Base-by-base conservation (phyloP, 345 rosid species). In the Eucalyptus cloeziana region DNA sequence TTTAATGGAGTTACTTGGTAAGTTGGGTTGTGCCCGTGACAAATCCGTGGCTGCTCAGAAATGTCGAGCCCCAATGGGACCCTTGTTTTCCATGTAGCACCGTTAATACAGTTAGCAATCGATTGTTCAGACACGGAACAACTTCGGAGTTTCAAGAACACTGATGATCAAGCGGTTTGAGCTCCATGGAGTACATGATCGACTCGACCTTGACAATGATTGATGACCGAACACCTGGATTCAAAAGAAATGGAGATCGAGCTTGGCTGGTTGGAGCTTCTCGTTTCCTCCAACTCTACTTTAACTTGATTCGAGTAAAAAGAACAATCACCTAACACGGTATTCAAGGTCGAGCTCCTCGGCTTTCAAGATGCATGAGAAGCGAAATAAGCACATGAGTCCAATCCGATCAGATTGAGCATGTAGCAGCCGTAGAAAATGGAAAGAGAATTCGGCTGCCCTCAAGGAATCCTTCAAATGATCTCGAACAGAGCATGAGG, bases 181-280 rank as follows among this genome's bases (percentile, higher is more conserved):
- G 64, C 14, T 25, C 14, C 7, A 58, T 10, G 7, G n/a, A 58
- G 2, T 58, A 58, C 64, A 58, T 2, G 30, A 58, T 25, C 4
- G 30, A 58, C 4, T 58, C 14, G 64, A 58, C 21, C 30, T 0
- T 10, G 5, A 25, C 1, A 25, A 1, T 58, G 0, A 58, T 10
- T 10, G 30, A 24, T 24, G 64, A 58, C 7, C n/a, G 4, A 24
- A 58, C 30, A 25, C 64, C 30, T 58, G n/a, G 64, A 58, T 24
- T 24, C 13, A 10, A 58, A 58, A 24, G 30, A 58, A 14, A 58
- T 58, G 64, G 30, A 58, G n/a, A 8, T 62, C 8, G 7, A 62
- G 69, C 33, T 27, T 4, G 69, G 31, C 7, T 60, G 16, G 0
- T 1, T 30, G 12, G 69, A 30, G 31, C 33, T 27, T 62, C n/a